A percentile compares a stretch with the other conserved stretches of the same genome.
These are phyloP conservation scores for Austroboletus niveus DNA, from an alignment of 1,284 basidiomycete species.

Conservation along the genomic window DNA sequence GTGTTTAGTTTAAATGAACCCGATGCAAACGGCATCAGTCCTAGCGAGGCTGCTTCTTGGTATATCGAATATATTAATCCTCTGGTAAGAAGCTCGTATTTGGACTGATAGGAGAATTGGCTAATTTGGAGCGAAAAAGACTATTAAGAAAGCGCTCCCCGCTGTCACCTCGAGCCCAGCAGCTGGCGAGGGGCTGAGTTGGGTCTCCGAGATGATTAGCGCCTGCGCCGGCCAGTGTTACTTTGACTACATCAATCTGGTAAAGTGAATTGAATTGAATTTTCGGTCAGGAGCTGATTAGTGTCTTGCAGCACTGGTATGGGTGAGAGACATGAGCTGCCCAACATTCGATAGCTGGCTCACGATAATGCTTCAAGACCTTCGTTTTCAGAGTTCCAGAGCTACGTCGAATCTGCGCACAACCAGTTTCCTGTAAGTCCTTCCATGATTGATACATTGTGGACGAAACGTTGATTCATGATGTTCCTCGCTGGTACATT, in stretches of 20 bases:
- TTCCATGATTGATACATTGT: background rate
- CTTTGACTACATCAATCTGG: conserved; percentile 36
- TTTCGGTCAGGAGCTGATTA: background rate
- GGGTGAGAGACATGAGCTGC: conserved; percentile 18
- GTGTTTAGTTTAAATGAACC: conserved; percentile 40
- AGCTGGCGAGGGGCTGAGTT: conserved; percentile 32
- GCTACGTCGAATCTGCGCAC: conserved; percentile 27
- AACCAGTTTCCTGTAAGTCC: conserved; percentile 28
- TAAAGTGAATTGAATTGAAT: background rate
- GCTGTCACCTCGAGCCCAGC: conserved; percentile 31
- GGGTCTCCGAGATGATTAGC: conserved; percentile 35
- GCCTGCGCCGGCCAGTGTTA: conserved; percentile 32
- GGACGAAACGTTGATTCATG: conserved; percentile 7
- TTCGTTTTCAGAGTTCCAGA: conserved; percentile 29
- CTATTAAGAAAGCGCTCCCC: conserved; percentile 36
- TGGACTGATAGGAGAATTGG: background rate
- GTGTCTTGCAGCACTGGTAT: conserved; percentile 32
- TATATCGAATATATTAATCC: conserved; percentile 38
- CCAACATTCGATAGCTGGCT: background rate
- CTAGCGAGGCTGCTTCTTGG: conserved; percentile 35
- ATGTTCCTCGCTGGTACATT: no score
- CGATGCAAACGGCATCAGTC: conserved; percentile 27
- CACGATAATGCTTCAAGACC: conserved; percentile 12
- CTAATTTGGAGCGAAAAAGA: conserved; percentile 16
- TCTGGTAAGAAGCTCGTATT: conserved; percentile 19